Base-by-base conservation (phyloP, 306 rosid genomes). In the Quercus ilex region DNA sequence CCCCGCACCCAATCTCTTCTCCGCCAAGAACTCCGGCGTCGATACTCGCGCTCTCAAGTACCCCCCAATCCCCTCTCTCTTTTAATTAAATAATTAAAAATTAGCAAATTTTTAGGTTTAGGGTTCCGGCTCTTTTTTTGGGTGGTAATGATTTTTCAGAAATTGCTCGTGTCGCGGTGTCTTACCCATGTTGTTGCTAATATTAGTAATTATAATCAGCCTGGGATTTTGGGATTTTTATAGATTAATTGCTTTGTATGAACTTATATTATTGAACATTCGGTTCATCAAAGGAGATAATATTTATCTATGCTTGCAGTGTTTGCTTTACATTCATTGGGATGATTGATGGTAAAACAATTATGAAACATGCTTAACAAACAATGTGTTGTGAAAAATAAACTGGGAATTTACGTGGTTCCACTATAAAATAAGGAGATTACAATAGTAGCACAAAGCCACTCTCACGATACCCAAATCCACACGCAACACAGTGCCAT, bases 1-100 rank as follows among this genome's bases (percentile, higher is more conserved):
- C 76, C 33, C 81, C 67, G n/a, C 89, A 38, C 82, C 79, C 74
- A 89, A 82, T 8, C 20, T 86, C 12, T 85, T 82, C 72, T 88
- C 93, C 41, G 84, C 83, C 77, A 91, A 85, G 78, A 94, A 94
- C 81, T 82, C 93, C 73, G 97, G 99, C 67, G 99, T 94, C 77
- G 91, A 92, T 35, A 85, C 91, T 4, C 99, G 99, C 28, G 92
- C 87, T 75, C 89, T n/a, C 85, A 91, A 88, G 99, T 94, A 83
- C 14, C 25, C 25, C n/a, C 53, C 10, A n/a, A 18, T 46, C 3
- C 17, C 2, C 1, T 69, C 18, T 10, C n/a, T 62, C 19, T 26
- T 20, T 28, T 17, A 1, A 21, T 43, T 19, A 41, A 41, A 41
- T 8, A 2, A 41, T 8, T 8, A 41, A 8, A 65, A 5, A 5